These are phyloP conservation scores for Naganishia randhawae DNA, from an alignment of 768 basidiomycete species.

Conservation along the genomic window DNA sequence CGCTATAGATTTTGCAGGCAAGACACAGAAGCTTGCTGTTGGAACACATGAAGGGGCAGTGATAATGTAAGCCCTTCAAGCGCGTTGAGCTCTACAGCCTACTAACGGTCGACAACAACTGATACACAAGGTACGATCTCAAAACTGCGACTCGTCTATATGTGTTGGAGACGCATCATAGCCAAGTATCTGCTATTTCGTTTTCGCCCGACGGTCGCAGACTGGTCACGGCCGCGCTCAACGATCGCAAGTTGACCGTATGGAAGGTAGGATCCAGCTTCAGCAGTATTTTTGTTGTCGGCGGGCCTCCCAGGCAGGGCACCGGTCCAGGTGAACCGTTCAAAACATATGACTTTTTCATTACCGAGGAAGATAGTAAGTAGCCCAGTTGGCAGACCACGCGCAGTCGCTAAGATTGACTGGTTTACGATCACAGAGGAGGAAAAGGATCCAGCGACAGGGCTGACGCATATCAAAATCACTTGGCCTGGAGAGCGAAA, in stretches of 20 bases:
- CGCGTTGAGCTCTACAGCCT: background rate
- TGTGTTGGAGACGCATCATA: conserved; percentile 86
- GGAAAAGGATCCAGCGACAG: conserved; percentile 61
- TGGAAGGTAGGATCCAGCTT: conserved; percentile 96
- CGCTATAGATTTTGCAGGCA: conserved; percentile 82
- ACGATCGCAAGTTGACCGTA: conserved; percentile 76
- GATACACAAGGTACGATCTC: conserved; percentile 79
- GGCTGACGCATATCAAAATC: conserved; percentile 68
- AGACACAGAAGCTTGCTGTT: conserved; percentile 80
- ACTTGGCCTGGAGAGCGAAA: conserved; percentile 82
- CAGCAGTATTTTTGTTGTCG: conserved; percentile 78
- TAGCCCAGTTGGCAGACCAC: conserved; percentile 39
- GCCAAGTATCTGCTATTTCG: conserved; percentile 72
- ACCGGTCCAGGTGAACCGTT: conserved; percentile 71
- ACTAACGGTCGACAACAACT: background rate
- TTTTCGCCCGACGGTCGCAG: conserved; percentile 92
- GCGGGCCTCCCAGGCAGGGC: conserved; percentile 86
- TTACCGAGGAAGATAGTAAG: conserved; percentile 70
- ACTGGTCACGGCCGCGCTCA: conserved; percentile 78
- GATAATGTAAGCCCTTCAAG: conserved; percentile 40
- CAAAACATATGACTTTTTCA: conserved; percentile 79
- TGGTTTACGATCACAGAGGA: conserved; percentile 51
- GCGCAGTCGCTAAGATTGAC: background rate
- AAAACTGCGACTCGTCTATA: conserved; percentile 93
- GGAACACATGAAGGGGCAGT: conserved; percentile 92